Evolutionary conservation across 164 flowering plant genomes (phyloP), one percentile per base, ranked within the genome.

Genomic region (Saururus chinensis): DNA sequence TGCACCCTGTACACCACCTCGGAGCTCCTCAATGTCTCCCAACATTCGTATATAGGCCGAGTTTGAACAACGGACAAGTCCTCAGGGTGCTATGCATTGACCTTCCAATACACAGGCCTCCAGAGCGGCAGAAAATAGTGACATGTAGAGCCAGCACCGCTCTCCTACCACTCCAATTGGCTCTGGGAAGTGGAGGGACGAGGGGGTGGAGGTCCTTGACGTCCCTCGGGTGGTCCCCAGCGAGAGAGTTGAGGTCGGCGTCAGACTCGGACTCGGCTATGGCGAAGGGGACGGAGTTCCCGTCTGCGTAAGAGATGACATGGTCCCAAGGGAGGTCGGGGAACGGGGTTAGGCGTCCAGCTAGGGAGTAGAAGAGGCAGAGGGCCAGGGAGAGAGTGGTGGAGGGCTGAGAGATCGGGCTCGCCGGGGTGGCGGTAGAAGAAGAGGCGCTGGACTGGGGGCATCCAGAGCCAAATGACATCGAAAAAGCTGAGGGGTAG

Each of bases 341-440:
- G 4, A 73, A 72, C 40, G 48, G 63, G 1, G 66, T 37, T 9
- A 80, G 60, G 10, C 69, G 71, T 0, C 76, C 80, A 13, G 80
- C 77, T 22, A 77, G 55, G 5, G 81, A 75, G 56, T 60, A 78
- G 61, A 77, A 82, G 62, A 66, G 72, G 22, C 54, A 61, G 61
- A 81, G 82, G 57, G 80, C 49, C 37, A 74, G 68, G 53, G 77
- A 66, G 40, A 2, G 84, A 81, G 64, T 53, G 45, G 51, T 69
- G 73, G 58, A 79, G 68, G 2, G 40, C 25, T 30, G 59, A 48
- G 37, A 51, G 13, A 45, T 30, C 7, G 17, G 55, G 56, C 61
- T 11, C 19, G 63, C 12, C 8, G 40, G 35, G 58, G 58, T 53
- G 19, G 16, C 4, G 25, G 42, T 41, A 55, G 41, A 64, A 64